These are phyloP conservation scores for Eimeria falciformis DNA, from an alignment of 169 alveolate genomes.

Conservation along the genomic window DNA sequence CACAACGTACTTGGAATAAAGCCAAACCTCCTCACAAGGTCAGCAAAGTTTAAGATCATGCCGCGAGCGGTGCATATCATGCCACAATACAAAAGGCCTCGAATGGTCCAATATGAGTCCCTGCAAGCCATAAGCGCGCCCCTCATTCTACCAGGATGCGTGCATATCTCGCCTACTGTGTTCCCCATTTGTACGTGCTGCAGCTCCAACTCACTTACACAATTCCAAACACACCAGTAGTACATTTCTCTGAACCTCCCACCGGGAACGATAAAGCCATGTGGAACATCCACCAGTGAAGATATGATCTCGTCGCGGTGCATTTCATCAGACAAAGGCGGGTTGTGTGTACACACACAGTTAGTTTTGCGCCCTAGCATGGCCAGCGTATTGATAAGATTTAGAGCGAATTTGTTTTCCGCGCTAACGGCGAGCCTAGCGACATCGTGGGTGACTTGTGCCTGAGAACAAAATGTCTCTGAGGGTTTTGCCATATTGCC, in stretches of 20 bases:
- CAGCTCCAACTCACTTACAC: too few relatives aligned
- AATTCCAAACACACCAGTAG: slow-evolving; percentile 76
- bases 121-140: neutral
- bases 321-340: neutral
- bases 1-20: slow-evolving; percentile 79
- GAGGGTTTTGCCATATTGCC: too few relatives aligned
- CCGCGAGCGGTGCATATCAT: slow-evolving; percentile 79
- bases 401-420: neutral
- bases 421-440: neutral
- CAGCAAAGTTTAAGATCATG: slow-evolving; percentile 71
- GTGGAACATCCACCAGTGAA: slow-evolving; percentile 15
- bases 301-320: neutral
- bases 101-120: slow-evolving; percentile 79
- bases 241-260: slow-evolving; percentile 80
- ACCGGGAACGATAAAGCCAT: slow-evolving; percentile 81
- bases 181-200: neutral
- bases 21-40: slow-evolving; percentile 72
- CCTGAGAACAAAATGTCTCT: too few relatives aligned
- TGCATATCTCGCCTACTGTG: neutral
- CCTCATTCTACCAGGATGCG: neutral
- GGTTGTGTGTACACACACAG: neutral
- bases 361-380: slow-evolving; percentile 23
- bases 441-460: neutral
- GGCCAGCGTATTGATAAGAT: neutral
- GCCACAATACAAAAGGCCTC: slow-evolving; percentile 78